phyloP scores from a whole-genome alignment of 352 stramenopile genomes.

The Pythium folliculosum region DNA sequence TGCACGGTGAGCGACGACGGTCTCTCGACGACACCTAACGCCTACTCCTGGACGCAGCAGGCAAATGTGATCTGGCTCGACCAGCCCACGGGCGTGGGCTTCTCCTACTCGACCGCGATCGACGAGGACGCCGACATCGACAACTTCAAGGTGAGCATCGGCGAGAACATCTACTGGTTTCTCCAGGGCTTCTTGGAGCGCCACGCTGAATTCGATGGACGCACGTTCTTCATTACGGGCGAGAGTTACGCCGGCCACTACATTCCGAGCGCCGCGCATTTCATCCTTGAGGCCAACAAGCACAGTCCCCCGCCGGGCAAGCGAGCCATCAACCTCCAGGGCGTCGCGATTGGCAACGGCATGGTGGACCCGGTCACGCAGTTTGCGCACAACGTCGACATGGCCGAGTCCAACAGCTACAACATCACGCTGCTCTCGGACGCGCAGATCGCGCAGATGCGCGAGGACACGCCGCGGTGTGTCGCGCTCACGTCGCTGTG shows the following conservation, averaged over 20 bases:
- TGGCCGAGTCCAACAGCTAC: conserved; percentile 66
- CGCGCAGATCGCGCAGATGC: conserved; percentile 49
- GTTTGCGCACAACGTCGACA: conserved; percentile 67
- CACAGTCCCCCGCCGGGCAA: conserved; percentile 19
- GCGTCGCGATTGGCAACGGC: conserved; percentile 77
- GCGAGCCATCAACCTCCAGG: conserved; percentile 47
- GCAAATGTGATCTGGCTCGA: conserved; percentile 65
- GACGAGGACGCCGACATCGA: conserved; percentile 37
- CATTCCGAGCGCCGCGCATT: conserved; percentile 41
- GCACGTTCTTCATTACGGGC: conserved; percentile 55
- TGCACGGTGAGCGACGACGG: conserved; percentile 40
- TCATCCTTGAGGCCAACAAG: conserved; percentile 43
- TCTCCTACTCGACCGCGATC: conserved; percentile 40
- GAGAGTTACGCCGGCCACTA: conserved; percentile 68
- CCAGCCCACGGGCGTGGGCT: conserved; percentile 41
- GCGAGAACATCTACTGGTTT: conserved; percentile 62
- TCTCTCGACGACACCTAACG: conserved; percentile 34
- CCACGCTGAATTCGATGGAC: conserved; percentile 41
- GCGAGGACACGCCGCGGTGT: conserved; percentile 19
- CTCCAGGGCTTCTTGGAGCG: conserved; percentile 51
- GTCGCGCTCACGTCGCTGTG: conserved; percentile 31
- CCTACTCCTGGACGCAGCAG: conserved; percentile 46
- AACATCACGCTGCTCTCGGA: conserved; percentile 61
- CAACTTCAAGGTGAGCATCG: conserved; percentile 37
- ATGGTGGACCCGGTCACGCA: conserved; percentile 55